These are phyloP conservation scores for Poa annua DNA, from an alignment of 176 grass and related monocot species.

Conservation along the genomic window DNA sequence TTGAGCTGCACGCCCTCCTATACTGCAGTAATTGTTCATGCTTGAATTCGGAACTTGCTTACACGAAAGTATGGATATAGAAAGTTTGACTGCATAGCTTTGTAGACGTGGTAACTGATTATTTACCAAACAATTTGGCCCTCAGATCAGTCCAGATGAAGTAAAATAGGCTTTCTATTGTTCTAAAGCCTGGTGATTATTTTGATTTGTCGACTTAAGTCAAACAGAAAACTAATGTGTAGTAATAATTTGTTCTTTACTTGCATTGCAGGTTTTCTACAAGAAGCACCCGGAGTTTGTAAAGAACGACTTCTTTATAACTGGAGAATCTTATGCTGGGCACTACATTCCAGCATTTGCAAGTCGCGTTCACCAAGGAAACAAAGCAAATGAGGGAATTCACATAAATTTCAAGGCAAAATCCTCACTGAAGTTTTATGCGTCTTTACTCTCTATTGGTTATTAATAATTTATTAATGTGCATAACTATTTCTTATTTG, in stretches of 20 bases:
- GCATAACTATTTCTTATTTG: background rate
- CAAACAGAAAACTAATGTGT: background rate
- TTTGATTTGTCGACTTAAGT: background rate
- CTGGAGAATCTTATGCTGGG: conserved; percentile 96
- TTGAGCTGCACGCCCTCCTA: background rate
- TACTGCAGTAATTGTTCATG: background rate
- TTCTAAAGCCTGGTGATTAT: background rate
- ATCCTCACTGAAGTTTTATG: background rate
- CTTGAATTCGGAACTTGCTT: background rate
- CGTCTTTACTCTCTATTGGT: background rate
- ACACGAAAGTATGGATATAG: background rate
- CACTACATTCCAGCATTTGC: conserved; percentile 98
- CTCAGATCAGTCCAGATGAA: background rate
- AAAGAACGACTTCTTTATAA: conserved; percentile 87
- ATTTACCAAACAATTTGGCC: background rate
- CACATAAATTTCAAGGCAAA: conserved; percentile 90
- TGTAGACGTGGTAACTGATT: background rate
- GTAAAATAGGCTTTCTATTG: background rate
- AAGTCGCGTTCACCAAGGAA: conserved; percentile 78
- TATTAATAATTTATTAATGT: background rate
- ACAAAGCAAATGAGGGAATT: conserved; percentile 87
- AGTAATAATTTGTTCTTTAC: background rate
- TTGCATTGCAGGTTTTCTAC: conserved; percentile 72
- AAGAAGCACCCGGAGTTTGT: conserved; percentile 76
- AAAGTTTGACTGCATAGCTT: background rate